Base-by-base conservation (phyloP, 1,284 basidiomycete species). In the Leccinum angustisporum region DNA sequence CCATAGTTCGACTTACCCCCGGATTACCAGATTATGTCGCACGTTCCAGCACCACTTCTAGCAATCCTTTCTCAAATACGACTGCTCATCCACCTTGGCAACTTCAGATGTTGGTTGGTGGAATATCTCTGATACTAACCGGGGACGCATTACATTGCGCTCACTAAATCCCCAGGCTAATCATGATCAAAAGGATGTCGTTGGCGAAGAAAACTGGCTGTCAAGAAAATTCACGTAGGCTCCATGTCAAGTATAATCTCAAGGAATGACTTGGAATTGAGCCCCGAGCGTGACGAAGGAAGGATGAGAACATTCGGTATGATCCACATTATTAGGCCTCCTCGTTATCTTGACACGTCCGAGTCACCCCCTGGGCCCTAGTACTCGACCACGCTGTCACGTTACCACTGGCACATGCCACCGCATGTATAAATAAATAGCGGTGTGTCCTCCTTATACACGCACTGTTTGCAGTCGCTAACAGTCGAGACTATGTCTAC, bases 361-460 rank as follows among this genome's bases (percentile, higher is more conserved):
- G 30, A 30, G 30, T 30, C 30, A 30, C 30, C 30, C 30, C 30
- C 30, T 30, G 30, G 30, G 30, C 30, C 30, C 27, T 34, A 69
- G 67, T 68, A 25, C 57, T 61, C 8, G 63, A 66, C 30, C 58
- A 65, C 8, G 57, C 63, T n/a, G 61, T 30, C 66, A 8, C 68
- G 68, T 1, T 61, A 59, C 30, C 30, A 30, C 30, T 30, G 30
- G 30, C 30, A 30, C 30, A 30, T 43, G 70, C 68, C 0, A 43
- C 56, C 1, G 55, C 40, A 10, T 65, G 72, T 36, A 63, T 70
- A 57, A 36, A 27, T 51, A 60, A 65, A 7, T 69, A 61, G 57
- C 55, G 59, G 5, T 59, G 69, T 66, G 54, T 2, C 31, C 14
- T 40, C 4, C 38, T 40, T 4, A 40, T 40, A 7, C 38, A 40